Base-by-base conservation (phyloP, 208 protist species). In the Kentomonas sorsogonicus region DNA sequence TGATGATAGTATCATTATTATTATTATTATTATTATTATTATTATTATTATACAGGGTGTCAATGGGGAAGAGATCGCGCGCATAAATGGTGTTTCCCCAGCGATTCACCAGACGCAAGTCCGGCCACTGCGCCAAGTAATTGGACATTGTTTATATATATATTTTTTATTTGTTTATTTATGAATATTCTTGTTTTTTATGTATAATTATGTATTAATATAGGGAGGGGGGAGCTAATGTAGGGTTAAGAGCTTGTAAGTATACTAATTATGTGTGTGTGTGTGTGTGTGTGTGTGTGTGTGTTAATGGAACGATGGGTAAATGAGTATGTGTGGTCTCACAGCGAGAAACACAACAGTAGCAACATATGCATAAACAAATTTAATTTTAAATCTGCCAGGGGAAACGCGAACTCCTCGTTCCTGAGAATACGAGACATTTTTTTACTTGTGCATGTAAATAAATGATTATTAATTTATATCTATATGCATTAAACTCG, bases 51-150 rank as follows among this genome's bases (percentile, higher is more conserved):
- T 50, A n/a, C n/a, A 10, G 4, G 16, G 16, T 16, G 11, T 48
- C 22, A 48, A 15, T 9, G 38, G 13, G 38, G 38, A 41, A 16
- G 38, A 41, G 16, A 41, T 18, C 16, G 16, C 38, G 38, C 16
- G 11, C 16, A 18, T 41, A 41, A 41, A 41, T 41, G 38, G 38
- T n/a, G 9, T 40, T 40, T 40, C 36, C 15, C 15, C 43, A 9
- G 16, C 43, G 43, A 18, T 48, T 52, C 25, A 81, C 4, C 4
- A 77, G 53, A 30, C 53, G 34, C 2, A 81, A 33, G 22, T 72
- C 57, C 0, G 74, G 66, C 74, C 74, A 81, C 53, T 81, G 74
- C 0, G 59, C 68, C 47, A 81, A 71, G 55, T 77, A 81, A 30
- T 81, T 77, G 60, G 69, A 69, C 30, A 36, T 26, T 9, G 52